A percentile compares a stretch with the other conserved stretches of the same genome.
These are phyloP conservation scores for Nitzschia sp. DNA, from an alignment of 108 stramenopile genomes.

Conservation along the genomic window DNA sequence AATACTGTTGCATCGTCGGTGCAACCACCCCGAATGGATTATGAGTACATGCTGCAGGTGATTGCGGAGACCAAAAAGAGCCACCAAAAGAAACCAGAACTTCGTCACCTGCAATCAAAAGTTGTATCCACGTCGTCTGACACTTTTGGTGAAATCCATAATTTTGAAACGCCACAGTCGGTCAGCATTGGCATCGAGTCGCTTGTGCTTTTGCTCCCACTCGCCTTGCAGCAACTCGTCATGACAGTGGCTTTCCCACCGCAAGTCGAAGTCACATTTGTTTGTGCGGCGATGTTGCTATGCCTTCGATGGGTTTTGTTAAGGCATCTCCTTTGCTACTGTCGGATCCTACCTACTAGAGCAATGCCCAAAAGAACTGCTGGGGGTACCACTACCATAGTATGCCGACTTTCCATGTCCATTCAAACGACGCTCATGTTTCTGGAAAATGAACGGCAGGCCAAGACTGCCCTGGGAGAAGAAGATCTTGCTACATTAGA, in stretches of 20 bases:
- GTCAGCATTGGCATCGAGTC: background rate
- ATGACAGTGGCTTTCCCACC: background rate
- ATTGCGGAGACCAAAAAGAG: background rate
- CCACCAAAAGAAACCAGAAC: background rate
- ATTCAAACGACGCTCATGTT: slow-evolving; percentile 36
- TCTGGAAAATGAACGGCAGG: slow-evolving; percentile 38
- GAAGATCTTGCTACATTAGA: background rate
- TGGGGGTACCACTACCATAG: background rate
- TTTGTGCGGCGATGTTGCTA: background rate
- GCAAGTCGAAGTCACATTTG: background rate
- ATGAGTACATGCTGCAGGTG: background rate
- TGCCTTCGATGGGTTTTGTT: slow-evolving; percentile 9
- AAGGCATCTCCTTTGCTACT: background rate
- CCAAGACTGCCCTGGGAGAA: background rate
- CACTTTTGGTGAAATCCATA: background rate
- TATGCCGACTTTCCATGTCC: slow-evolving; percentile 39
- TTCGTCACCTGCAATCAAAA: background rate
- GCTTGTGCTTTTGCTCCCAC: slow-evolving; percentile 7
- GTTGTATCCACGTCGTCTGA: background rate
- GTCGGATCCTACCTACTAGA: background rate
- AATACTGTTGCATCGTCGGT: background rate
- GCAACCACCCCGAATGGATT: slow-evolving; percentile 14
- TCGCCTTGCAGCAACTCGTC: slow-evolving; percentile 16
- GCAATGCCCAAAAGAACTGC: background rate
- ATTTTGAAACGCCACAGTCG: background rate